phyloP scores from a whole-genome alignment of 306 rosid genomes.

The Cyclanthera cordifolia region DNA sequence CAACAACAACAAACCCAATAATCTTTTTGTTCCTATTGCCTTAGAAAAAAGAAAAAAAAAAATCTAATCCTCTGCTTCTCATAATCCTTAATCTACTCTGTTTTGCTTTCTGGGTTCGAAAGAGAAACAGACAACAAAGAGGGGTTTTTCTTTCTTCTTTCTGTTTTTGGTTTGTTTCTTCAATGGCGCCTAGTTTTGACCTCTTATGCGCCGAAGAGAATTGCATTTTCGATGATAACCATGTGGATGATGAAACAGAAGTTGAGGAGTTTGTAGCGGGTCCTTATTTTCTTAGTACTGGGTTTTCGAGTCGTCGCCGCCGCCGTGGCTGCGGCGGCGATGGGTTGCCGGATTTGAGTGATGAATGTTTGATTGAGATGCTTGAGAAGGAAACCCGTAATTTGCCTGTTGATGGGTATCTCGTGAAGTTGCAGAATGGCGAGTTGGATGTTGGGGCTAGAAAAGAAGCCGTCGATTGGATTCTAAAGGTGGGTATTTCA shows the following conservation, averaged over 20 bases:
- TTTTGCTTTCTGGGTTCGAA: not conserved
- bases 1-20: no score
- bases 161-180: not conserved
- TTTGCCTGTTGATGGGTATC: constrained; percentile 43
- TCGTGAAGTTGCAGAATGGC: constrained; percentile 43
- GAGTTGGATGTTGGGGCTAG: constrained; percentile 64
- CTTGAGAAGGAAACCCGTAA: constrained; percentile 52
- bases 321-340: constrained; percentile 21
- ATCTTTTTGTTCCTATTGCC: no score
- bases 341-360: constrained; percentile 54
- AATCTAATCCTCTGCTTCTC: not conserved
- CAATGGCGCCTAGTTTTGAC: constrained; percentile 93
- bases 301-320: constrained; percentile 18
- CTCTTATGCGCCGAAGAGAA: constrained; percentile 69
- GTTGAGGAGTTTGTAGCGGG: constrained; percentile 19
- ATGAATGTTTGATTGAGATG: constrained; percentile 53
- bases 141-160: no score
- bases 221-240: constrained; percentile 39
- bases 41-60: no score
- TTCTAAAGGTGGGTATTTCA: constrained; percentile 47
- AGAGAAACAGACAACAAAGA: no score
- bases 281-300: constrained; percentile 25
- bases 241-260: constrained; percentile 12
- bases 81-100: no score
- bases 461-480: constrained; percentile 78